These are phyloP conservation scores for Capsella bursapastoris DNA, from an alignment of 345 rosid species.

Conservation along the genomic window DNA sequence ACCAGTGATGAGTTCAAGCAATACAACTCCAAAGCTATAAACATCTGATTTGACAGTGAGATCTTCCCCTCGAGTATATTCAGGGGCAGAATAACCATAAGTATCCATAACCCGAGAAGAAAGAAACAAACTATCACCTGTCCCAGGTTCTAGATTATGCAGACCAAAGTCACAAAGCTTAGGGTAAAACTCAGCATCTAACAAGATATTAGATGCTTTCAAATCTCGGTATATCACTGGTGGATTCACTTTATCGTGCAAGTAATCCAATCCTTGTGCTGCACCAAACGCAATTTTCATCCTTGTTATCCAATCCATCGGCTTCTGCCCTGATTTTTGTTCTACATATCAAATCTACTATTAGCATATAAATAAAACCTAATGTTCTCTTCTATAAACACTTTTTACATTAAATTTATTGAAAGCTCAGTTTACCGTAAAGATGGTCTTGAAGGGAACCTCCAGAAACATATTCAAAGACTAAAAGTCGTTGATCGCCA, in stretches of 20 bases:
- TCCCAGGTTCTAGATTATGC: slow-evolving; percentile 51
- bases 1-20: slow-evolving; percentile 74
- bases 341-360: slow-evolving; percentile 45
- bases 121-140: slow-evolving; percentile 47
- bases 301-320: slow-evolving; percentile 63
- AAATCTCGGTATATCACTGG: slow-evolving; percentile 60
- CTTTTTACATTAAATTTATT: neutral
- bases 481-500: slow-evolving; percentile 78
- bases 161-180: slow-evolving; percentile 68
- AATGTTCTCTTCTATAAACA: neutral
- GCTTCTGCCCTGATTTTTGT: slow-evolving; percentile 39
- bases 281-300: slow-evolving; percentile 67
- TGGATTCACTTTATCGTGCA: slow-evolving; percentile 63
- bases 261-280: slow-evolving; percentile 67
- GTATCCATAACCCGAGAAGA: slow-evolving; percentile 67
- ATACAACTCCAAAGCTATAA: slow-evolving; percentile 72
- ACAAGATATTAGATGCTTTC: slow-evolving; percentile 68
- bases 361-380: neutral
- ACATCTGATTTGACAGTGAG: slow-evolving; percentile 72
- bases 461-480: slow-evolving; percentile 57
- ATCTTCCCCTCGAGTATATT: slow-evolving; percentile 55
- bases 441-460: slow-evolving; percentile 64
- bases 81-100: slow-evolving; percentile 76
- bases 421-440: slow-evolving; percentile 47
- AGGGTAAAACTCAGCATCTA: slow-evolving; percentile 55